A percentile compares a stretch with the other conserved stretches of the same genome.
Evolutionary conservation across 495 filamentous ascomycete genomes (phyloP).

Genomic region (Parathielavia hyrcaniae): DNA sequence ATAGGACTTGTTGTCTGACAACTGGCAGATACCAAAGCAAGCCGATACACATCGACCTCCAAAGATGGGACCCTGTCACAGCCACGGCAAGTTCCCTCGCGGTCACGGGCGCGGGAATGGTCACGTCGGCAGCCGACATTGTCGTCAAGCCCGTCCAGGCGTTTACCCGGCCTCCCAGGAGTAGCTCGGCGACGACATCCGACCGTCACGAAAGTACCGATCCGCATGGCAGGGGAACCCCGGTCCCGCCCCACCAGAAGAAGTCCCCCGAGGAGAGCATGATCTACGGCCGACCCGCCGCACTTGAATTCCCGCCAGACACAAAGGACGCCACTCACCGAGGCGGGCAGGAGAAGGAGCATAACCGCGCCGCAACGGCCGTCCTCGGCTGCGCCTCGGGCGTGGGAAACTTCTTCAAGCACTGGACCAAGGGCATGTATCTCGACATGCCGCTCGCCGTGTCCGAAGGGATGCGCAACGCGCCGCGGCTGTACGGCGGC

Average conservation of each 20-base stretch:
- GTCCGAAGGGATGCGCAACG: conserved; percentile 77
- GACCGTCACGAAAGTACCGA: not conserved
- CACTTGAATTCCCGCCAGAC: not conserved
- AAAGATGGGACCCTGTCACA: not conserved
- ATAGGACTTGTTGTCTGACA: not conserved
- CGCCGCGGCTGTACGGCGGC: conserved; percentile 68
- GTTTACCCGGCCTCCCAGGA: not conserved
- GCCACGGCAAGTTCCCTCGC: not conserved
- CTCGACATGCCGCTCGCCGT: conserved; percentile 72
- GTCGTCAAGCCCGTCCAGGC: not conserved
- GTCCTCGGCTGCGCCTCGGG: not conserved
- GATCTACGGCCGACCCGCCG: no score
- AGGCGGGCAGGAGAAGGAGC: no score
- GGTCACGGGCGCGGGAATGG: not conserved
- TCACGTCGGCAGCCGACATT: not conserved
- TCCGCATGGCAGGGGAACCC: not conserved
- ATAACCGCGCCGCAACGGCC: not conserved
- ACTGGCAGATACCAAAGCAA: not conserved
- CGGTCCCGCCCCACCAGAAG: not conserved
- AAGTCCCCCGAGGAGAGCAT: no score
- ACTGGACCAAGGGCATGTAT: conserved; percentile 42
- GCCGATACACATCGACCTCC: not conserved
- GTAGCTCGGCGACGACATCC: not conserved
- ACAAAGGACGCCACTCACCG: not conserved
- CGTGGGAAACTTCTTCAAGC: not conserved